Conservation (phyloP, 2,329 filamentous ascomycete species). For the Nothomitra cinnamomea region DNA sequence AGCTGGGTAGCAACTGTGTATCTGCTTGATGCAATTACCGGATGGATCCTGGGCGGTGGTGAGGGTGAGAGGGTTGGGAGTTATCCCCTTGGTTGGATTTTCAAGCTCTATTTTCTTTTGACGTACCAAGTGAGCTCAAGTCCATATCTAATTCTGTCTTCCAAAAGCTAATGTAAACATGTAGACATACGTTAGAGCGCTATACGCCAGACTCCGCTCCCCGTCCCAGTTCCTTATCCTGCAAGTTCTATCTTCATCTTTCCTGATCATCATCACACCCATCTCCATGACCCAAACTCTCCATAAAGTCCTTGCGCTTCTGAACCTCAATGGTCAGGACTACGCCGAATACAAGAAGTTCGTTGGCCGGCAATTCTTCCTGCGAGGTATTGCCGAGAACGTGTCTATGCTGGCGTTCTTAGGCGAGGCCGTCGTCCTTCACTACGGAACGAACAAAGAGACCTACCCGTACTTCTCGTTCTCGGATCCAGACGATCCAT, state of each 20-base stretch:
- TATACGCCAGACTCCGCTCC: conserved; percentile 50
- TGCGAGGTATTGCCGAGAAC: conserved; percentile 49
- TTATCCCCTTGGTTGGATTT: conserved; percentile 54
- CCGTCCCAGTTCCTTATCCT: conserved; percentile 48
- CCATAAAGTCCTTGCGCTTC: conserved; percentile 36
- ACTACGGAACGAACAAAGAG: conserved; percentile 49
- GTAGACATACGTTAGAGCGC: conserved; percentile 51
- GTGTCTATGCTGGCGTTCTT: conserved; percentile 52
- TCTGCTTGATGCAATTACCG: conserved; percentile 44
- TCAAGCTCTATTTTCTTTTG: conserved; percentile 49
- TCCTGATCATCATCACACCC: conserved; percentile 45
- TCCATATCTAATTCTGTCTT: not conserved
- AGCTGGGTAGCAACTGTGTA: conserved; percentile 53
- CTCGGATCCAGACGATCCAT: conserved; percentile 19
- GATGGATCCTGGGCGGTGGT: conserved; percentile 41
- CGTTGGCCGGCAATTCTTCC: conserved; percentile 48
- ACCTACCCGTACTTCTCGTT: conserved; percentile 53
- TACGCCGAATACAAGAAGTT: conserved; percentile 50
- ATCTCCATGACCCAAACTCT: conserved; percentile 43
- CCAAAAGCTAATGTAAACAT: not conserved
- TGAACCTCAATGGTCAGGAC: conserved; percentile 40
- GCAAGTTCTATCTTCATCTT: conserved; percentile 44
- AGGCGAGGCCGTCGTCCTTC: conserved; percentile 46
- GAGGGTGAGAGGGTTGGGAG: conserved; percentile 41
- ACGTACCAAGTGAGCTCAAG: conserved; percentile 30